phyloP scores from a whole-genome alignment of 1,139 yeast genomes.

The Zygosaccharomyces pseudobailii region DNA sequence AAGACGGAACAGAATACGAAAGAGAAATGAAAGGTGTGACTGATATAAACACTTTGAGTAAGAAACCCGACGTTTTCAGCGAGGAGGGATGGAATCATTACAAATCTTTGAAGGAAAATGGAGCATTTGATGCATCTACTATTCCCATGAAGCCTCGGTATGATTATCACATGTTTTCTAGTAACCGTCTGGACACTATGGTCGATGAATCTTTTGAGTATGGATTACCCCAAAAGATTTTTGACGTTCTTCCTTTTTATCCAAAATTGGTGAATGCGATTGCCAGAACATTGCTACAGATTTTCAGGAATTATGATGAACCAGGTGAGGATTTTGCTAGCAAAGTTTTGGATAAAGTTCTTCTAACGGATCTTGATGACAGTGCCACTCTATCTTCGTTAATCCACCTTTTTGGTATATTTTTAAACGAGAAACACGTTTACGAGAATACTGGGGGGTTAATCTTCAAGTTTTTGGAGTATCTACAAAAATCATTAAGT shows the following conservation, averaged over 20 bases:
- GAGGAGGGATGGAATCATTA: constrained; percentile 21
- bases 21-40: constrained; percentile 24
- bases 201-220: constrained; percentile 30
- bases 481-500: constrained; percentile 39
- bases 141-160: constrained; percentile 33
- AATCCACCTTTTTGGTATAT: constrained; percentile 45
- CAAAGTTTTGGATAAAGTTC: constrained; percentile 37
- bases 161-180: constrained; percentile 31
- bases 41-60: constrained; percentile 5
- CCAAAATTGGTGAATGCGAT: constrained; percentile 49
- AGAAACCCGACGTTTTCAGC: constrained; percentile 19
- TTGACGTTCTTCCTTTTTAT: constrained; percentile 45
- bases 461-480: constrained; percentile 38
- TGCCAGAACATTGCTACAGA: constrained; percentile 43
- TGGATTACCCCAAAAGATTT: constrained; percentile 43
- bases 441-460: constrained; percentile 28
- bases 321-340: constrained; percentile 31
- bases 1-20: constrained; percentile 6
- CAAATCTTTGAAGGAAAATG: constrained; percentile 7
- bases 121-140: constrained; percentile 9
- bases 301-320: constrained; percentile 21
- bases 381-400: constrained; percentile 40
- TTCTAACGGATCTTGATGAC: constrained; percentile 33
- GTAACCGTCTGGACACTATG: constrained; percentile 41
- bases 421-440: constrained; percentile 36